Base-by-base conservation (phyloP, 257 asterid genomes). In the Ligustrum vulgare region DNA sequence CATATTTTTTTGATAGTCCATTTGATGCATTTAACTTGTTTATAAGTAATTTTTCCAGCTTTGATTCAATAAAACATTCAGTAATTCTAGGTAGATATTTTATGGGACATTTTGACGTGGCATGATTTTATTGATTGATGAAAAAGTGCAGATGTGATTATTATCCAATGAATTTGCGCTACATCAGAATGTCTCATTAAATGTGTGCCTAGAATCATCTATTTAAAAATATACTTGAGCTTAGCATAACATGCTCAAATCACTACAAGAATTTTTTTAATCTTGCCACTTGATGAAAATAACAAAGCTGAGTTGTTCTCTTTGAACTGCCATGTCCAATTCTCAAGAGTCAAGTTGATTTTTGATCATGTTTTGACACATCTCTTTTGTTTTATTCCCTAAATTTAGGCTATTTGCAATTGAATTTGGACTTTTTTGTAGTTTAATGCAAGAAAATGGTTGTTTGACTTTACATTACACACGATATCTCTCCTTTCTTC, bases 301-400 rank as follows among this genome's bases (percentile, higher is more conserved):
- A 41, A 67, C 35, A 54, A 63, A 64, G 32, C 54, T 71, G 25
- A 34, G 5, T 54, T n/a, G 12, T 6, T 33, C 22, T 3, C 64
- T 13, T 6, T 22, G 9, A 43, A 7, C n/a, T 34, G 64, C 58
- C 72, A 23, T 22, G 54, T 70, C 72, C 15, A 20, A 15, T 77
- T 36, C 65, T 20, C 80, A 36, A 56, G 36, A 63, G 43, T 64
- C 77, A 7, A 65, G 20, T 1, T 70, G 56, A 62, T 63, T 32
- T 63, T 72, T 49, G 60, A 67, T 65, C 25, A 60, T 37, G 43
- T 49, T 23, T 35, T 4, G 13, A 36, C 16, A 51, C 47, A 37
- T 2, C 15, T 22, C 37, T 39, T 51, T 41, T 51, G 35, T 3
- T 73, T 13, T 15, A 34, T 39, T 56, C 16, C 56, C 51, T 58